Base-by-base conservation (phyloP, 2,329 filamentous ascomycete genomes). In the Colletotrichum lupini region DNA sequence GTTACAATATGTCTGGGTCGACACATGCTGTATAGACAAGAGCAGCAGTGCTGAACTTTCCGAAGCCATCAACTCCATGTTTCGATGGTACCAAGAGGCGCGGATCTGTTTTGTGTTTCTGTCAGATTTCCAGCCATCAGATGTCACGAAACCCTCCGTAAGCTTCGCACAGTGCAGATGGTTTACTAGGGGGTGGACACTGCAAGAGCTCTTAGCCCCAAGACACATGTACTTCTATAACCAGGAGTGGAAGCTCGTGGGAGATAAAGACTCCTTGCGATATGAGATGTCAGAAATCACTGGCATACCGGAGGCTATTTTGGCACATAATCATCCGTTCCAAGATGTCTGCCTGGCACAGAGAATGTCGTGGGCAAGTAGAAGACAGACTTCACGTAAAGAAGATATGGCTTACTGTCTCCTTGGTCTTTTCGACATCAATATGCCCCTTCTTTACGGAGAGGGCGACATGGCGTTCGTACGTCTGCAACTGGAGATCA, bases 21-120 rank as follows among this genome's bases (percentile, higher is more conserved):
- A 83, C 63, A 82, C 78, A 4, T 82, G 81, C 76, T 82, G 81
- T 28, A 75, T 83, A 66, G 80, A 83, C 68, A 81, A 82, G 66
- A 73, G 67, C 3, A 81, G 78, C 66, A 79, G 76, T 32, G 76
- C 79, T 0, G 82, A 83, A 64, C 73, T 82, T 0, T 77, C 77
- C 0, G 78, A 82, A 66, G 78, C 81, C 1, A 83, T 77, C 63
- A 77, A 76, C 53, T 75, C 75, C 7, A 77, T 77, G 76, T 77
- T 73, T 19, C 53, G 35, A 16, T 84, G 81, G 81, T 84, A 84
- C 68, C 67, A 75, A 16, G 74, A 79, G 11, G 79, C 82, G 1
- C 73, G 64, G 7, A 62, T 78, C 1, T 84, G 82, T 62, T 81
- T 81, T 68, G 80, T 77, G 3, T 83, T 79, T 64, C 69, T 83